Evolutionary conservation across 192 early-diverging fungal species (phyloP), one percentile per base, ranked within the genome.

Genomic region (Mortierella antarctica): DNA sequence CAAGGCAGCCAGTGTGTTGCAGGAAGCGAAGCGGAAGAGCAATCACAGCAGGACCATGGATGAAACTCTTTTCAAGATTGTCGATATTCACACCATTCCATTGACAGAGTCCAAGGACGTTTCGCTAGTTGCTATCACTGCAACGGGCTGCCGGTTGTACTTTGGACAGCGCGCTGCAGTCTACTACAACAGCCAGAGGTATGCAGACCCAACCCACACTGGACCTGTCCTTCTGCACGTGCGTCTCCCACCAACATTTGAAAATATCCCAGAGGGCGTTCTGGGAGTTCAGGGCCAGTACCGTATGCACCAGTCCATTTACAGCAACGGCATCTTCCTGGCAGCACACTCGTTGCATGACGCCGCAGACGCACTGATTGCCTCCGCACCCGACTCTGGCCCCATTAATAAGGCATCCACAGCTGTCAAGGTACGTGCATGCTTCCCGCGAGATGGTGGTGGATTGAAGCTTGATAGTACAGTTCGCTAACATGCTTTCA

Each of bases 41-140:
- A 79, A 71, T 23, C 67, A 64, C 58, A 49, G 47, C 57, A 73
- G 74, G 78, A 74, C 66, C 77, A 46, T 76, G 67, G 80, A 80
- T 54, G 77, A 80, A 11, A 68, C 12, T 40, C 49, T n/a, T 1
- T 93, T 95, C 71, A 87, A 88, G 62, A 91, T 96, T 40, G 82
- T 91, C n/a, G 91, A 93, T 12, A 85, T 97, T 49, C 91, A 96
- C 63, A 82, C 88, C 7, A 89, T 95, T 18, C 86, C 90, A 1
- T 55, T 67, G 7, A 51, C 66, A 9, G 95, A 96, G 70, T 94
- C 94, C 8, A 88, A 85, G 17, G 70, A 77, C 0, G 71, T 96
- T 53, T 86, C 91, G 51, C 79, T 96, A n/a, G 88, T 98, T 9
- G 94, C 92, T 6, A 73, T 97, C 51, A 95, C 95, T 2, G 84